Percentiles rank a stretch among this genome's conserved stretches.
These are phyloP conservation scores for Coemansia biformis DNA, from an alignment of 192 early-diverging fungal species.

Conservation along the genomic window DNA sequence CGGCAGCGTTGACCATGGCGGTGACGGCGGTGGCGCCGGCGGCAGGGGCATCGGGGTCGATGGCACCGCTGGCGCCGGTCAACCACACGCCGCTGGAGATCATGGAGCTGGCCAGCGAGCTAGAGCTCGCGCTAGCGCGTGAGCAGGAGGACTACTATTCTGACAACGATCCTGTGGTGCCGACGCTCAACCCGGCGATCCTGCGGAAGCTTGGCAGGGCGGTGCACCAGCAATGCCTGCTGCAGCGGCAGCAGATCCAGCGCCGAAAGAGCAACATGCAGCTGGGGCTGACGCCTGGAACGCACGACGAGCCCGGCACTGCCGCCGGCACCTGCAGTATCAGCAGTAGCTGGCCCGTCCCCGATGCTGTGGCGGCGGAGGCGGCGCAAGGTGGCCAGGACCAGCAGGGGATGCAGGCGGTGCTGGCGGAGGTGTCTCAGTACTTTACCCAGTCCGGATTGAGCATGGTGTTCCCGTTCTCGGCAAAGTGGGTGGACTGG, in stretches of 20 bases:
- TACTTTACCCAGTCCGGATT: slow-evolving; percentile 46
- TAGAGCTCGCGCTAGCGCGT: slow-evolving; percentile 45
- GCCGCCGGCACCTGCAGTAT: too few species aligned
- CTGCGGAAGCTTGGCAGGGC: slow-evolving; percentile 41
- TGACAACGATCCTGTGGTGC: slow-evolving; percentile 30
- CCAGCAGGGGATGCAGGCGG: slow-evolving; percentile 25
- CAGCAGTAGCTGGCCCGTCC: too few species aligned
- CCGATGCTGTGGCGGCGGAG: slow-evolving; percentile 5
- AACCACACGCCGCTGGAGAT: slow-evolving; percentile 41
- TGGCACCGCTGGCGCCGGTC: not conserved
- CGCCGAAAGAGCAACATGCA: slow-evolving; percentile 53
- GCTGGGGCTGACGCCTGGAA: slow-evolving; percentile 24
- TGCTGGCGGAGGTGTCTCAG: slow-evolving; percentile 44
- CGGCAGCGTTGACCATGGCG: too few species aligned
- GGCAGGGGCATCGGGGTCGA: too few species aligned
- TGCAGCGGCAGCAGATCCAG: slow-evolving; percentile 41
- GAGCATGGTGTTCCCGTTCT: slow-evolving; percentile 43
- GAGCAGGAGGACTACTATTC: slow-evolving; percentile 49
- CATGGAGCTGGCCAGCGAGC: slow-evolving; percentile 46
- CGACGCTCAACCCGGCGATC: slow-evolving; percentile 34
- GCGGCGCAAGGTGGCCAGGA: slow-evolving; percentile 28
- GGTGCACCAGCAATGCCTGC: slow-evolving; percentile 38
- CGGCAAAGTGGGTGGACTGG: slow-evolving; percentile 47
- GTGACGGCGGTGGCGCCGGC: not conserved
- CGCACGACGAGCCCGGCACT: slow-evolving; percentile 3